These are phyloP conservation scores for Symbiodinium pilosum DNA, from an alignment of 73 alveolate species.

Conservation along the genomic window DNA sequence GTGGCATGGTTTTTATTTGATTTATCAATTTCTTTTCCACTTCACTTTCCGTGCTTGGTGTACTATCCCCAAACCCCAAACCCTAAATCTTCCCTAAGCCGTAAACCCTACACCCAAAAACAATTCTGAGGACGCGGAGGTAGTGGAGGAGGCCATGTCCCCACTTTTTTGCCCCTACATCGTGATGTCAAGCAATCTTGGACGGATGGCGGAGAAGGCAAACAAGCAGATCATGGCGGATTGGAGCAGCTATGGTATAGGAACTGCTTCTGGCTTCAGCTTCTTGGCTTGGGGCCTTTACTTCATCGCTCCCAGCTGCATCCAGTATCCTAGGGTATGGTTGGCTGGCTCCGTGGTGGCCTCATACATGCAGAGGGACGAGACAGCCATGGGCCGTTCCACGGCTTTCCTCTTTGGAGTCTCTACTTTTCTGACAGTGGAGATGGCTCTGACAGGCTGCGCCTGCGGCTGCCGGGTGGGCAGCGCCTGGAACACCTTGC, in stretches of 20 bases:
- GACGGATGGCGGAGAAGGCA: neutral
- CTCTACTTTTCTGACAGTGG: neutral
- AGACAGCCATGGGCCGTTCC: neutral
- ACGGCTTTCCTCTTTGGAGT: neutral
- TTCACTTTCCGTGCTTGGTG: no score
- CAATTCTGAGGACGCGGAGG: no score
- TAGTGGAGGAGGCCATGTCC: no score
- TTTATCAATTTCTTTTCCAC: no score
- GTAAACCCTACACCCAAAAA: no score
- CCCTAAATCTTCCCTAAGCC: no score
- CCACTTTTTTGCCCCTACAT: no score
- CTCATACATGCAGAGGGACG: neutral
- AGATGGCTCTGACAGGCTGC: neutral
- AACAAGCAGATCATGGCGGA: neutral
- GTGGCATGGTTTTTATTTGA: no score
- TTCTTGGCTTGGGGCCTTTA: neutral
- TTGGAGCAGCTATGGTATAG: neutral
- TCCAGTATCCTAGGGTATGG: neutral
- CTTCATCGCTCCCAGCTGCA: neutral
- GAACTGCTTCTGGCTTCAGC: neutral
- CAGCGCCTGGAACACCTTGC: neutral
- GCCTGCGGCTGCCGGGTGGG: conserved; percentile 11
- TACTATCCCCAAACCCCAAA: no score
- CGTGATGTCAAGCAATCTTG: no score
- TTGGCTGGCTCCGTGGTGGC: neutral